Base-by-base conservation (phyloP, 192 early-diverging fungal species). In the Backusella luteola region DNA sequence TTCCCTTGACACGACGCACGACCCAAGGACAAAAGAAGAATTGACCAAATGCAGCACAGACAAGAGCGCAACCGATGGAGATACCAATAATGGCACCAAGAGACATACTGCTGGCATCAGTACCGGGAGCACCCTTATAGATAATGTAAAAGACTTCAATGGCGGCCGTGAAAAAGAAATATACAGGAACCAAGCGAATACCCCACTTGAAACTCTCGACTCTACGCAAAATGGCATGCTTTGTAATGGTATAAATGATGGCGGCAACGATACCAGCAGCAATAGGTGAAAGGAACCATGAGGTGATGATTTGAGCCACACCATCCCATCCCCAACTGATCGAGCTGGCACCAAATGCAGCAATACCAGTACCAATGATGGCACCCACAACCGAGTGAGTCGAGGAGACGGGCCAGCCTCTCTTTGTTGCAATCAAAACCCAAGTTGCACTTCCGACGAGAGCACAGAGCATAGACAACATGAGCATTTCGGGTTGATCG, bases 361-460 rank as follows among this genome's bases (percentile, higher is more conserved):
- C 83, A 71, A 95, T 90, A 74, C 93, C 92, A 9, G 42, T 87
- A 76, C 94, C 92, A 66, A 86, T 81, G 70, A 96, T 83, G 35
- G 90, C 93, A 75, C 93, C 94, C 52, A 96, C 90, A 77, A 96
- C 92, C 49, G 91, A 89, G 77, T 95, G 94, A 8, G 94, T 94
- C 15, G 93, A 94, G 59, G 88, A 91, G 21, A 95, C 93, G 14
- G 93, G 94, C 75, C 84, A 83, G 6, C 92, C 93, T n/a, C 80
- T 77, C 34, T 83, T 86, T 46, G 92, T 87, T 23, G 93, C 91
- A 74, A 88, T 81, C 38, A 95, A 77, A 34, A 94, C 93, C 94
- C 93, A 95, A 9, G 78, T 74, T 4, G 94, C 89, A 38, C 92
- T 93, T 36, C 91, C 93, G 74, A 90, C 76, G 6, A 96, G 75